These are phyloP conservation scores for Chalciporus piperatoides DNA, from an alignment of 1,284 basidiomycete species.

Conservation along the genomic window DNA sequence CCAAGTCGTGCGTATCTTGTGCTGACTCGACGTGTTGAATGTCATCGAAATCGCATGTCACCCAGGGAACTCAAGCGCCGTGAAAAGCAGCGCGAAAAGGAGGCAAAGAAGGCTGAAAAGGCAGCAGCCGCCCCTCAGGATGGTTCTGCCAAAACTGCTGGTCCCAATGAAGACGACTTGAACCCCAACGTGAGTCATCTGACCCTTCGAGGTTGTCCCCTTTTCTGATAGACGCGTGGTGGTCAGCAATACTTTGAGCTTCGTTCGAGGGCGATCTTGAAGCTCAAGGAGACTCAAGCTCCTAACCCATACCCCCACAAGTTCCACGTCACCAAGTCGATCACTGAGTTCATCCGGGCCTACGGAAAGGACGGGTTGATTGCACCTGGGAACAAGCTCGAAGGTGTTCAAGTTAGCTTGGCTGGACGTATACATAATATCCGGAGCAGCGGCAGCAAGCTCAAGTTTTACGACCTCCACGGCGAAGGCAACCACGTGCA, in stretches of 20 bases:
- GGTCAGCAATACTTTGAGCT: constrained; percentile 94
- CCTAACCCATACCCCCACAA: constrained; percentile 99
- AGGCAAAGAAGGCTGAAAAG: constrained; percentile 82
- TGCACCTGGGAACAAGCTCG: constrained; percentile 56
- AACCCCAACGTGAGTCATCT: constrained; percentile 68
- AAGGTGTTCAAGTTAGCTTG: constrained; percentile 53
- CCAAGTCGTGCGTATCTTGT: constrained; percentile 73
- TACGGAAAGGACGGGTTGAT: constrained; percentile 78
- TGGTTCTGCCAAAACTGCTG: constrained; percentile 40
- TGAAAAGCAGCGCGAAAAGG: constrained; percentile 81
- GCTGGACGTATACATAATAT: constrained; percentile 94
- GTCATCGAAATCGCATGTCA: constrained; percentile 18
- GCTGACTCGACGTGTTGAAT: constrained; percentile 2
- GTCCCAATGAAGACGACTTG: constrained; percentile 68
- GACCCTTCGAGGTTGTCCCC: background rate
- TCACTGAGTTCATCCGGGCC: constrained; percentile 72
- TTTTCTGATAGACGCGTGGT: background rate
- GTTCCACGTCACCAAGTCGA: constrained; percentile 86
- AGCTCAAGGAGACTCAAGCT: constrained; percentile 78
- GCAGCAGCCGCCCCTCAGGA: constrained; percentile 48
- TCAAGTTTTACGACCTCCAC: constrained; percentile 94
- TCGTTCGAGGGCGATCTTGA: constrained; percentile 83
- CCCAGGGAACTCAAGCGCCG: constrained; percentile 88
- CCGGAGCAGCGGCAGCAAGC: constrained; percentile 77
- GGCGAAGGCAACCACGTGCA: constrained; percentile 93